Base-by-base conservation (phyloP, 1,284 basidiomycete genomes). In the Hypsizygus ulmarius region DNA sequence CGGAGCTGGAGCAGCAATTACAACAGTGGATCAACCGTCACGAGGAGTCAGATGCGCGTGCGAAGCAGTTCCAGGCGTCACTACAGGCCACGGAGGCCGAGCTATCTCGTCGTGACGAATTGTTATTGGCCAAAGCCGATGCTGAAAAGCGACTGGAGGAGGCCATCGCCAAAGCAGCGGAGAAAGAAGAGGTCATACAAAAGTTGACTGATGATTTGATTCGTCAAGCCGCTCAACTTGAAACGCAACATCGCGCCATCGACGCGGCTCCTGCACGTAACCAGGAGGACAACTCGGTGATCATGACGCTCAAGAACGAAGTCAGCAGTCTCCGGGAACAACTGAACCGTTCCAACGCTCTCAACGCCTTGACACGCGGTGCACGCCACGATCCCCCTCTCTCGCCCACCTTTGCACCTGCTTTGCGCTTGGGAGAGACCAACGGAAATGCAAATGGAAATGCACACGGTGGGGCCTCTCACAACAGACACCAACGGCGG, bases 291-390 rank as follows among this genome's bases (percentile, higher is more conserved):
- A 83, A 74, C 49, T 87, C 87, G 8, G 87, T 95, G 21, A 92
- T 98, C 50, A 75, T 84, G 53, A 87, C 87, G 0, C 81, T 99
- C 61, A 93, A 97, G 67, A 89, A 82, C 58, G 97, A 99, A 74
- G 85, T 99, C 53, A 86, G 87, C 66, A 86, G 74, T 55, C 75
- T 99, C 43, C 90, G 93, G 51, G 97, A 99, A 65, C 96, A 99
- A 66, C 84, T 99, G 55, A 94, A 95, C 62, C 84, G 97, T 25
- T 87, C 94, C 15, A 93, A 93, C 62, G 93, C 96, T 4, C 78
- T 95, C 56, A 92, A 91, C 58, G 78, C 82, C 12, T 76, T 95
- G 43, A 94, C 90, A 6, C 81, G 84, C 49, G 81, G 84, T 18
- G 63, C 77, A 32, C 81, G 86, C 14, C 71, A 66, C 3, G 87